Percentiles rank a stretch among this genome's conserved stretches.
phyloP scores from a whole-genome alignment of 2,329 filamentous ascomycete genomes.

The Ceratocystis cubensis region DNA sequence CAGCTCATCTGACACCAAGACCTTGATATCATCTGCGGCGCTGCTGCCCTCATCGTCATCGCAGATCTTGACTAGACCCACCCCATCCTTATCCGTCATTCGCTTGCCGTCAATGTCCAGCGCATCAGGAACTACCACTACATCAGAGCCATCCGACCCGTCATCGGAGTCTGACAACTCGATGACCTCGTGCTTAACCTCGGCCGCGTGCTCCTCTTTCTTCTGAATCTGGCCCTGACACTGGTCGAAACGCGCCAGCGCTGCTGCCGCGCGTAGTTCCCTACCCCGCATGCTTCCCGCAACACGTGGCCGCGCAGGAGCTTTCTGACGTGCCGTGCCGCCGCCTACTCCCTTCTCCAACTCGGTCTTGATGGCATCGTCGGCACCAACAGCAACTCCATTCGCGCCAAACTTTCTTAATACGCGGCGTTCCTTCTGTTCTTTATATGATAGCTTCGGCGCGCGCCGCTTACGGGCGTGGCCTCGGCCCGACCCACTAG shows the following conservation, averaged over 20 bases:
- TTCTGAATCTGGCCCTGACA: conserved; percentile 29
- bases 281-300: conserved; percentile 62
- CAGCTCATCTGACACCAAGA: conserved; percentile 39
- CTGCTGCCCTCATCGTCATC: conserved; percentile 52
- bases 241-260: conserved; percentile 57
- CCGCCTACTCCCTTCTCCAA: conserved; percentile 45
- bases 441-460: conserved; percentile 49
- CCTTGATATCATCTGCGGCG: conserved; percentile 40
- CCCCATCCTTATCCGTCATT: conserved; percentile 53
- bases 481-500: conserved; percentile 34
- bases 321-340: conserved; percentile 33
- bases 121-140: conserved; percentile 34
- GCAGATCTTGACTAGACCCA: conserved; percentile 60
- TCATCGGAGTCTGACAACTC: conserved; percentile 27
- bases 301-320: conserved; percentile 54
- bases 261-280: conserved; percentile 64
- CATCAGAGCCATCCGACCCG: conserved; percentile 22
- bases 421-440: conserved; percentile 59
- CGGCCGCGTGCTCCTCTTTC: conserved; percentile 25
- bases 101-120: conserved; percentile 52
- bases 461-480: conserved; percentile 29
- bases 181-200: conserved; percentile 32
- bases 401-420: conserved; percentile 64
- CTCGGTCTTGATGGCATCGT: conserved; percentile 51
- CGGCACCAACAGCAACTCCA: conserved; percentile 56